Evolutionary conservation across 148 eudicot species (phyloP), one percentile per base, ranked within the genome.

Genomic region (Rhododendron henanense): DNA sequence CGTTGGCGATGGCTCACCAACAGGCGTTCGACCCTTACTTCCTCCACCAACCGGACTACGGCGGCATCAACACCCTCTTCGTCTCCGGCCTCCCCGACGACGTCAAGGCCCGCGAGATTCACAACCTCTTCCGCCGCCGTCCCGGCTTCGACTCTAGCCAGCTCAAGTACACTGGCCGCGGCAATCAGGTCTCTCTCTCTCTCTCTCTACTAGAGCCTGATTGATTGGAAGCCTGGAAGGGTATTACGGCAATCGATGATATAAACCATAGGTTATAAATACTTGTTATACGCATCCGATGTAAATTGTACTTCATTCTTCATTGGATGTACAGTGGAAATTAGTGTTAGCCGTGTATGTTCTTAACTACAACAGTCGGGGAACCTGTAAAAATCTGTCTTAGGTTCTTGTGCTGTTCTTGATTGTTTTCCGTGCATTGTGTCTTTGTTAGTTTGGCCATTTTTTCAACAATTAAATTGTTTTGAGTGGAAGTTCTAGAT

Each of bases 21-120:
- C 87, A 55, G 47, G n/a, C 78, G 67, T 85, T 81, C 85, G 94
- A 90, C 14, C 88, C 91, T 15, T 90, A 89, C 92, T 90, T 88
- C 37, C 88, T 78, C 88, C 90, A 47, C 87, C 92, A 89, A 55
- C 81, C 81, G 45, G 88, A 86, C 2, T 79, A 81, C 74, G 69
- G 77, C 41, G 89, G 85, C 73, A 93, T 94, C 41, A 93, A 93
- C 79, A 94, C 98, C n/a, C 94, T 96, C 33, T 96, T 96, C 85
- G 94, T 96, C 76, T 95, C 99, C 13, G 98, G 99, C 39, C 95
- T 96, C 61, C 98, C 99, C 39, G 98, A 94, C 85, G 97, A 96
- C 83, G 92, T 96, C 79, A 90, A 93, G 50, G 91, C 98, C 19
- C 95, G 99, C 41, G 99, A 96, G 87, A 95, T 96, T 76, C 99